Evolutionary conservation across 2,329 filamentous ascomycete genomes (phyloP), one percentile per base, ranked within the genome.

Genomic region (Hymenoscyphus occultus): DNA sequence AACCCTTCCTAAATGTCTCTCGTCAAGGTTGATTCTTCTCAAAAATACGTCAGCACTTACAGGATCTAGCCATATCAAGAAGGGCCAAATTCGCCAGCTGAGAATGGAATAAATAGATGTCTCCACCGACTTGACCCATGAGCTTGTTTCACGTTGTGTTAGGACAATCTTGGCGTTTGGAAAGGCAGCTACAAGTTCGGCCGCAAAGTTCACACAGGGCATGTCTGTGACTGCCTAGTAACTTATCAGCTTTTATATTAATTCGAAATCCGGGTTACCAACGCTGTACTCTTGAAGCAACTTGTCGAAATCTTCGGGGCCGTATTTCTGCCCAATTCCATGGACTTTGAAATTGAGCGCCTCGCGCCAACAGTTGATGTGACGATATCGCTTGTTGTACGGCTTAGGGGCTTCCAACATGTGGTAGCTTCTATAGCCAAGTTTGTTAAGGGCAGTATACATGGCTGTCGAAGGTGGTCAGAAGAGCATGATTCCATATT

Each of bases 121-220:
- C 2, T 62, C 60, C 2, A 56, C 19, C 4, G 60, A 57, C n/a
- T 56, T 57, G 2, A 57, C 48, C 60, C 60, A 62, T 57, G 14
- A 14, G 28, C 19, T 35, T 22, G 51, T 32, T 28, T 62, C 60
- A 4, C 60, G 60, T 40, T 56, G 14, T 4, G 51, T 56, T 7
- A 62, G 48, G 2, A 62, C 22, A 5, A 62, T 48, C 28, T 62
- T 62, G 3, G 51, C 51, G 14, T 62, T 57, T 57, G 60, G 60
- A 32, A 40, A 62, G 35, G 48, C 51, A 19, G 31, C 60, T 9
- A 62, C 39, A 62, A 62, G 60, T 31, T 62, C 48, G 19, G 56
- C 22, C n/a, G 60, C 35, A 51, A 57, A 62, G n/a, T 62, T 62
- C 9, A 51, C 60, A 45, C 60, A 62, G 19, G 60, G 60, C n/a